These are phyloP conservation scores for Leccinum aurantiacum DNA, from an alignment of 768 basidiomycete genomes.

Conservation along the genomic window DNA sequence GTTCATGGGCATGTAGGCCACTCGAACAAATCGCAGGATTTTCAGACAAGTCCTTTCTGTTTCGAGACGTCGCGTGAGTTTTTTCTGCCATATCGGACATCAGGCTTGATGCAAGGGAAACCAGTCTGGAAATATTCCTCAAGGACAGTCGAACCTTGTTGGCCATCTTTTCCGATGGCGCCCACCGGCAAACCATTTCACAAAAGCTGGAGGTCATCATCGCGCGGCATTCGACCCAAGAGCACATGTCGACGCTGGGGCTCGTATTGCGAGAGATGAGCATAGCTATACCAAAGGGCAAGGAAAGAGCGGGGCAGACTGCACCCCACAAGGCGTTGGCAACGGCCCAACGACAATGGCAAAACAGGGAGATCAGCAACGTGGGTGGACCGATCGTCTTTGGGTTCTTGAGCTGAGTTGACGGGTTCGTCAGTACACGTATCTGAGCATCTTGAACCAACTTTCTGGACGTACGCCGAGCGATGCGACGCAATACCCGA, in stretches of 20 bases:
- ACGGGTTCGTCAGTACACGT: conserved; percentile 63
- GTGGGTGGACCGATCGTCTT: conserved; percentile 42
- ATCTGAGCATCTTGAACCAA: conserved; percentile 87
- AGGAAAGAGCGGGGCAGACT: conserved; percentile 7
- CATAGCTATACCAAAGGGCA: conserved; percentile 25
- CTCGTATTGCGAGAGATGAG: conserved; percentile 44
- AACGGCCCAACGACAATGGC: conserved; percentile 81
- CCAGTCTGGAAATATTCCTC: conserved; percentile 88
- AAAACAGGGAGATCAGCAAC: conserved; percentile 88
- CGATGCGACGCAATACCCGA: conserved; percentile 93
- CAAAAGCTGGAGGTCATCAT: conserved; percentile 52
- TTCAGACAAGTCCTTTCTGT: conserved; percentile 82
- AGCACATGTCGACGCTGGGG: conserved; percentile 43
- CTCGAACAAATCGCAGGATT: conserved; percentile 76
- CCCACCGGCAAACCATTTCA: conserved; percentile 60
- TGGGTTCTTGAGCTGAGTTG: not conserved
- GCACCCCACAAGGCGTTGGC: conserved; percentile 47
- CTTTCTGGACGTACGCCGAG: conserved; percentile 90
- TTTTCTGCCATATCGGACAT: not conserved
- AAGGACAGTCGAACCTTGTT: conserved; percentile 87
- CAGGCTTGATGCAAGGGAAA: not conserved
- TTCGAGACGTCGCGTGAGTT: conserved; percentile 89
- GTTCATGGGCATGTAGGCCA: conserved; percentile 46
- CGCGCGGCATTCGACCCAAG: conserved; percentile 38
- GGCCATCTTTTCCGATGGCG: conserved; percentile 73